Evolutionary conservation across 441 rosid species (phyloP), one percentile per base, ranked within the genome.

Genomic region (Bocquillonia castaneifolia): DNA sequence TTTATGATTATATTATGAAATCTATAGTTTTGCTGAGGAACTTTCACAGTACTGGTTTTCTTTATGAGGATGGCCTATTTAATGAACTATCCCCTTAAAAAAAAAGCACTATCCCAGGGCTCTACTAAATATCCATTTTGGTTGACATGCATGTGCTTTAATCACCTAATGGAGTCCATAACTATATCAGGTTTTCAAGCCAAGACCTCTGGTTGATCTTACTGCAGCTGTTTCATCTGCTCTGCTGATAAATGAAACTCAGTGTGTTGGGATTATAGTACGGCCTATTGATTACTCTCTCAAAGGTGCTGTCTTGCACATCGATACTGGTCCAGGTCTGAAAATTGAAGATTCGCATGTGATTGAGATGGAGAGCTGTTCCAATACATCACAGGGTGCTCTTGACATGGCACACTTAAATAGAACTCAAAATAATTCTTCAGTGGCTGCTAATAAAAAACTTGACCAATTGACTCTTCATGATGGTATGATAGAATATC

Each of bases 321-420:
- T 95, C 74, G 97, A 95, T 76, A 84, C 98, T 74, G 96, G 98
- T 74, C 99, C 97, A 48, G 98, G 97, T 53, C 84, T 95, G 80
- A 86, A 78, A 78, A 89, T 89, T 65, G 97, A 89, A 76, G 88
- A 85, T 63, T 84, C 85, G 1, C 82, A 79, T 79, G 79, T 78
- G 59, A 88, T 95, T 81, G 99, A 92, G 85, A 95, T 92, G 89
- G 96, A 90, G 78, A 86, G 78, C 63, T 79, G 76, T 74, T 66
- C 32, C 54, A 79, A 79, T 64, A 73, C 29, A 59, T 73, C 80
- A 54, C 66, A 74, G 62, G 72, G 62, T 65, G 75, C 76, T 54
- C 42, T 68, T 69, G 73, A 74, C 57, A 63, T 48, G 48, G 45
- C 51, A 64, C 76, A 76, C 62, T 64, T 63, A 70, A 55, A 75